These are phyloP conservation scores for Saraca asoca DNA, from an alignment of 331 rosid species.

Conservation along the genomic window DNA sequence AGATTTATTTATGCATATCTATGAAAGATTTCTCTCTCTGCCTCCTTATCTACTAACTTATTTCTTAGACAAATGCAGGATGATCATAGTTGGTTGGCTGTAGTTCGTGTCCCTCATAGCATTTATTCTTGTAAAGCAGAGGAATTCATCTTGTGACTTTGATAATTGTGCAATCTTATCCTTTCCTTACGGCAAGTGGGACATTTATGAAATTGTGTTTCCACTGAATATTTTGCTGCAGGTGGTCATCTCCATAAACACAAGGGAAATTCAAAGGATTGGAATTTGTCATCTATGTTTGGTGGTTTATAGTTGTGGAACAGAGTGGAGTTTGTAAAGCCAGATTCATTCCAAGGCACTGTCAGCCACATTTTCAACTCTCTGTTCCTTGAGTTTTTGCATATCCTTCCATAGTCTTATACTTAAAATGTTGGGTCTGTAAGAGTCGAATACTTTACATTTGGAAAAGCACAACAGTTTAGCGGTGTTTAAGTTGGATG, in stretches of 20 bases:
- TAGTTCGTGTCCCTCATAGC: slow-evolving; percentile 24
- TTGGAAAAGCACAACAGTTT: no score
- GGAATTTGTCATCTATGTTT: slow-evolving; percentile 34
- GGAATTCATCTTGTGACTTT: neutral
- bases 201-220: slow-evolving; percentile 24
- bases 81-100: neutral
- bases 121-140: slow-evolving; percentile 10
- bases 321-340: slow-evolving; percentile 23
- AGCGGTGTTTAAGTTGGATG: no score
- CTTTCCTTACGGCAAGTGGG: slow-evolving; percentile 21
- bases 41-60: slow-evolving; percentile 5
- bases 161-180: slow-evolving; percentile 13
- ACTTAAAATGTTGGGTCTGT: no score
- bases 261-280: slow-evolving; percentile 45
- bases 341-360: slow-evolving; percentile 13
- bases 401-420: no score
- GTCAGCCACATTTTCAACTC: slow-evolving; percentile 3
- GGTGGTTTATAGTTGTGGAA: slow-evolving; percentile 6
- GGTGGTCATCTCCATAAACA: slow-evolving; percentile 63
- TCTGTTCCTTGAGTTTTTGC: neutral
- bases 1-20: slow-evolving; percentile 9
- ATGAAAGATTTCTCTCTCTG: slow-evolving; percentile 1
- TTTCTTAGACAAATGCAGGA: slow-evolving; percentile 4
- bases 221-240: slow-evolving; percentile 40
- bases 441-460: no score